Conservation (phyloP, 2,329 filamentous ascomycete species). For the Seiridium cupressi region DNA sequence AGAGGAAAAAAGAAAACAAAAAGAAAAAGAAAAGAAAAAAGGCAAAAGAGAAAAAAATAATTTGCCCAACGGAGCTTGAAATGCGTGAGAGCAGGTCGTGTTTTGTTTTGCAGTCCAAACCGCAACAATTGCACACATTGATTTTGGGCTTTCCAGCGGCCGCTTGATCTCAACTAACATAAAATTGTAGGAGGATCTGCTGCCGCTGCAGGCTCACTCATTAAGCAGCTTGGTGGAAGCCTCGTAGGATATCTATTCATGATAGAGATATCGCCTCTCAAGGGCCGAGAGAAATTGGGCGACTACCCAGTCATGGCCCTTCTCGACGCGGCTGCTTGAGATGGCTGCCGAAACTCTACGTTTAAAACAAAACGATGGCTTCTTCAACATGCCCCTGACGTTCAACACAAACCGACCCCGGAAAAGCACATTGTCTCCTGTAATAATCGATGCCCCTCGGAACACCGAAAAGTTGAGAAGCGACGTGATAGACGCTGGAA, state of each 20-base stretch:
- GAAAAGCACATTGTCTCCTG: background rate
- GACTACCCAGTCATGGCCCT: slow-evolving; percentile 78
- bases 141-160: slow-evolving; percentile 15
- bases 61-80: background rate
- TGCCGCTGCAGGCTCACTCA: slow-evolving; percentile 80
- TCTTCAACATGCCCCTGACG: slow-evolving; percentile 1
- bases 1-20: background rate
- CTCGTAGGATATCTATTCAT: slow-evolving; percentile 92
- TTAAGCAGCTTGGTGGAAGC: slow-evolving; percentile 81
- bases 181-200: slow-evolving; percentile 76
- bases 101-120: background rate
- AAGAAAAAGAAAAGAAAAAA: background rate
- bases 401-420: background rate
- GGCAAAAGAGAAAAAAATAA: background rate
- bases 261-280: slow-evolving; percentile 90
- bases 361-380: slow-evolving; percentile 20
- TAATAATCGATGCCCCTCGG: background rate
- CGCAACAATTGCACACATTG: background rate
- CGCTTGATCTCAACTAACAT: slow-evolving; percentile 17
- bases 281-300: slow-evolving; percentile 85
- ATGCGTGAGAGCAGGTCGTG: background rate
- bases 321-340: slow-evolving; percentile 50
- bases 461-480: background rate
- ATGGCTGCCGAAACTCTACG: background rate
- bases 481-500: slow-evolving; percentile 6